These are phyloP conservation scores for Russula earlei DNA, from an alignment of 768 basidiomycete species.

Conservation along the genomic window DNA sequence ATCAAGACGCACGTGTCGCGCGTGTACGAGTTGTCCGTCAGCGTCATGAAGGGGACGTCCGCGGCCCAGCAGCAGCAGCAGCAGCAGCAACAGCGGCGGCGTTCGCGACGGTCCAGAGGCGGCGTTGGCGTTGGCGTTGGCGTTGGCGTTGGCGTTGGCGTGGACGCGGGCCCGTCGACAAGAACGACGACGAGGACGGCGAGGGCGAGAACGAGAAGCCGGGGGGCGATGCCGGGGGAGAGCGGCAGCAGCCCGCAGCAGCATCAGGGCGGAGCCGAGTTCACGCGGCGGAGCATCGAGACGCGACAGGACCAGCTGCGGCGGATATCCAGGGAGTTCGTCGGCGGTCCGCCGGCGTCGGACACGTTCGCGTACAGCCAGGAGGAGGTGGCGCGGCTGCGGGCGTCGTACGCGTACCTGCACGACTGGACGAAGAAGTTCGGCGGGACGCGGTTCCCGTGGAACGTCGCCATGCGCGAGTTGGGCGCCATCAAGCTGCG, in stretches of 20 bases:
- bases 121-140: not conserved
- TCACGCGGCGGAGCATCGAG: slow-evolving; percentile 35
- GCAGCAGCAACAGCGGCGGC: too few species aligned
- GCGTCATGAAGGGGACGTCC: not conserved
- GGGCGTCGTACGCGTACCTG: slow-evolving; percentile 44
- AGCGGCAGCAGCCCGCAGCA: too few species aligned
- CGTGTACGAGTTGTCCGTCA: not conserved
- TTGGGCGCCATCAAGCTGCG: slow-evolving; percentile 44
- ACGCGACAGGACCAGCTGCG: slow-evolving; percentile 41
- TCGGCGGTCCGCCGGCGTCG: slow-evolving; percentile 25
- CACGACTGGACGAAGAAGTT: slow-evolving; percentile 25
- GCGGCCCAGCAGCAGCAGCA: too few species aligned
- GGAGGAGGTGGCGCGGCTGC: slow-evolving; percentile 30
- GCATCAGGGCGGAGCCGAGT: too few species aligned
- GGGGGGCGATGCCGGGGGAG: too few species aligned
- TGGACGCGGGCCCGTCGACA: not conserved
- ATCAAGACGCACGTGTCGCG: slow-evolving; percentile 1
- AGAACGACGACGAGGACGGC: too few species aligned
- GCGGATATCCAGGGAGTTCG: slow-evolving; percentile 34
- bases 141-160: too few species aligned
- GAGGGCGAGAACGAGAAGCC: too few species aligned
- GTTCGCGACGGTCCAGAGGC: too few species aligned
- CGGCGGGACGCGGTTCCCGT: slow-evolving; percentile 36
- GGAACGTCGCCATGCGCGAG: slow-evolving; percentile 45
- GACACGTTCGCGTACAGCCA: slow-evolving; percentile 23